These are phyloP conservation scores for Dryas drummondii DNA, from an alignment of 306 rosid genomes.

Conservation along the genomic window DNA sequence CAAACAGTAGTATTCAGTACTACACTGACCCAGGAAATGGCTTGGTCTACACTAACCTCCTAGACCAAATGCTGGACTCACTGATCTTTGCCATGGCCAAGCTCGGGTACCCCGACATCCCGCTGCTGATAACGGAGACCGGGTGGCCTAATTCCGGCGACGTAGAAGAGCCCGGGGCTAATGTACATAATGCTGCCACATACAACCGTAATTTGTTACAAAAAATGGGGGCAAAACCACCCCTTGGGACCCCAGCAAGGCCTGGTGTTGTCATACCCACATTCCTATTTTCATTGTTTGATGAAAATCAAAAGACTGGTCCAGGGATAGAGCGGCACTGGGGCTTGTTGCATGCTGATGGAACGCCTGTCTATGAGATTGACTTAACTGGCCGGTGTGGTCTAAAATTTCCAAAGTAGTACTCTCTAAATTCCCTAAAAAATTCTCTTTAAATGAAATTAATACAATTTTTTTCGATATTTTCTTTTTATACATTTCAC, in stretches of 20 bases:
- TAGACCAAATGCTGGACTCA: constrained; percentile 89
- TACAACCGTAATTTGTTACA: constrained; percentile 61
- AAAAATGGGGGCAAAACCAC: constrained; percentile 49
- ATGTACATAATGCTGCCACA: constrained; percentile 55
- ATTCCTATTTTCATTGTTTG: constrained; percentile 64
- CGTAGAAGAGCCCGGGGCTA: constrained; percentile 51
- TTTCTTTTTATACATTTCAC: neutral
- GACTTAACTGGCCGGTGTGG: constrained; percentile 61
- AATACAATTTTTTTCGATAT: neutral
- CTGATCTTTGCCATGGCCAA: constrained; percentile 64
- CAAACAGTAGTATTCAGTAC: constrained; percentile 6
- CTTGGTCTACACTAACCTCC: constrained; percentile 60
- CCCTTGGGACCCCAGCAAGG: constrained; percentile 65
- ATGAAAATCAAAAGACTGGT: constrained; percentile 69
- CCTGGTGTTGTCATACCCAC: constrained; percentile 59
- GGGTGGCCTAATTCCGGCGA: constrained; percentile 79
- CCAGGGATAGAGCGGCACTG: constrained; percentile 71
- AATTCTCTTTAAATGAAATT: neutral
- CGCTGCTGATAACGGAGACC: constrained; percentile 58
- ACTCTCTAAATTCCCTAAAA: too few relatives aligned
- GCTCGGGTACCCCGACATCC: constrained; percentile 62
- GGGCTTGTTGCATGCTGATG: constrained; percentile 60
- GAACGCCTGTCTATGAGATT: constrained; percentile 55
- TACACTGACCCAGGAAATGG: constrained; percentile 45
- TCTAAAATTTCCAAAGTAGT: neutral